These are phyloP conservation scores for Amaranthus hypochondriacus DNA, from an alignment of 148 eudicot species.

Conservation along the genomic window DNA sequence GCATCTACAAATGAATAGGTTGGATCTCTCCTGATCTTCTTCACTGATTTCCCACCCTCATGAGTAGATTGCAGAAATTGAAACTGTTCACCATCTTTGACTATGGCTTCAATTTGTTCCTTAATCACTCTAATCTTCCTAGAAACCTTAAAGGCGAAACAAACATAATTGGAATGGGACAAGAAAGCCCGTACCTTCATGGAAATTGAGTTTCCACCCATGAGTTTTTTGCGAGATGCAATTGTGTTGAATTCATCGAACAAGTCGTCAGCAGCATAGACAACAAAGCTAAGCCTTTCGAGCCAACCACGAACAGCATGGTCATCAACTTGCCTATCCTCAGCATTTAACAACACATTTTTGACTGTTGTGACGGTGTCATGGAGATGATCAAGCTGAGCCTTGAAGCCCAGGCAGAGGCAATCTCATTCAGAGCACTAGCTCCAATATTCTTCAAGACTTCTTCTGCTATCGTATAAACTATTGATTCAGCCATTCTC, in stretches of 20 bases:
- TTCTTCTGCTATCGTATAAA: slow-evolving; percentile 7
- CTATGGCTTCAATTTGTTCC: slow-evolving; percentile 15
- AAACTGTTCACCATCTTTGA: not conserved
- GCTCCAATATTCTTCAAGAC: slow-evolving; percentile 20
- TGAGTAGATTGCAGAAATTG: slow-evolving; percentile 3
- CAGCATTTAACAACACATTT: slow-evolving; percentile 27
- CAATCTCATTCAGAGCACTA: slow-evolving; percentile 17
- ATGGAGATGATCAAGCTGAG: slow-evolving; percentile 14
- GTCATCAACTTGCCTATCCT: slow-evolving; percentile 21
- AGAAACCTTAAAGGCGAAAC: slow-evolving; percentile 1
- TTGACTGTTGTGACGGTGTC: slow-evolving; percentile 16
- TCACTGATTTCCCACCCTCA: not conserved
- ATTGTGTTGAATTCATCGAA: slow-evolving; percentile 20
- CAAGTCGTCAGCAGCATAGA: slow-evolving; percentile 27
- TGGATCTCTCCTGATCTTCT: not conserved
- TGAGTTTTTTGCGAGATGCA: not conserved
- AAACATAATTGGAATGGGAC: not conserved
- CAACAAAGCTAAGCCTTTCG: slow-evolving; percentile 18
- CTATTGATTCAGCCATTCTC: slow-evolving; percentile 25
- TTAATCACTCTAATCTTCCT: slow-evolving; percentile 6
- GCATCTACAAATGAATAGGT: slow-evolving; percentile 15
- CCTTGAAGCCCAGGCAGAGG: slow-evolving; percentile 13
- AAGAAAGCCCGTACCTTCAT: slow-evolving; percentile 22
- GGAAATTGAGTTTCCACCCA: not conserved
- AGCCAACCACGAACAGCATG: slow-evolving; percentile 19